Evolutionary conservation across 2,329 filamentous ascomycete species (phyloP), one percentile per base, ranked within the genome.

Genomic region (Alternaria ventricosa): DNA sequence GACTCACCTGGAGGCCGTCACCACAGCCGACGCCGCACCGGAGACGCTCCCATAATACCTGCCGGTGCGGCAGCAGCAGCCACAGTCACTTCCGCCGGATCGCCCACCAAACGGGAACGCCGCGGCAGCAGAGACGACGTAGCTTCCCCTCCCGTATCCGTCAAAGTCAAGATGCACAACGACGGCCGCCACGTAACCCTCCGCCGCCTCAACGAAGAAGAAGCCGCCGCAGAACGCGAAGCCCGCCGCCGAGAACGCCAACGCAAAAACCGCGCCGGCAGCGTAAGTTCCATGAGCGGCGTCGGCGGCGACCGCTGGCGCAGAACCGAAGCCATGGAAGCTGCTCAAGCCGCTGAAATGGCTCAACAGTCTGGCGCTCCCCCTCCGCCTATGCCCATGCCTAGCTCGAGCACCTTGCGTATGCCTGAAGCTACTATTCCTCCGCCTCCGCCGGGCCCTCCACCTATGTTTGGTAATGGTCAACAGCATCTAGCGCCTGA

Each of bases 131-230:
- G 66, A 57, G 81, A 83, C 47, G 82, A 82, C 64, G 78, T 84
- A 28, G 82, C 82, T 23, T 87, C 86, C 0, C 87, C 87, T n/a
- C 87, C 87, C 3, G 87, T 89, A 50, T 88, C 86, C 28, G 84
- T 90, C 59, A 89, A 89, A 75, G 84, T 90, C 45, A 88, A 89
- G 72, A 88, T 89, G 84, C 87, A 89, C 76, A 85, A 86, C 61
- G 87, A 90, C 66, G 87, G 87, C 23, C 84, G 87, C 8, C 86
- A 88, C 70, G 87, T 90, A 36, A 90, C 88, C 3, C 81, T 90
- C 8, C 83, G 88, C 27, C 82, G 87, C 12, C 79, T 90, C 25
- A 88, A 87, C 11, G 86, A 88, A 70, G 85, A 88, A 78, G 88
- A 90, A 80, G 87, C 87, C 13, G 86, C 86, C 10, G 87, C 87